phyloP scores from a whole-genome alignment of 139 green algal genomes.

The Bryopsis sp. region DNA sequence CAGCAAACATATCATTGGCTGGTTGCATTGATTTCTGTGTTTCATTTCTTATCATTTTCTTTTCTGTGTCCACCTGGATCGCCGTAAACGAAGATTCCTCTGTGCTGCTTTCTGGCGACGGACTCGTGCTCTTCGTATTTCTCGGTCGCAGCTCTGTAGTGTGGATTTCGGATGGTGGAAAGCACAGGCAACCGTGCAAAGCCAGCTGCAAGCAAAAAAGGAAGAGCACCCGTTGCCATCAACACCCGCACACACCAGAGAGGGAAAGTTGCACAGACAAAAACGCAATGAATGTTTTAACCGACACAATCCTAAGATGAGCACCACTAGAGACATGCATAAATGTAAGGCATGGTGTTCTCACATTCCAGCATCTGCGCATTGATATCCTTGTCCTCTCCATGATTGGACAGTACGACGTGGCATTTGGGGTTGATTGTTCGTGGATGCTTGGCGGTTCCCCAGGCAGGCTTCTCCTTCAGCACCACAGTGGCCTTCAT shows the following conservation, averaged over 20 bases:
- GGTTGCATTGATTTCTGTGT: too few relatives aligned
- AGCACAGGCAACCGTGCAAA: constrained; percentile 10
- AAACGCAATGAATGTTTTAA: too few relatives aligned
- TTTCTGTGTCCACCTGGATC: constrained; percentile 18
- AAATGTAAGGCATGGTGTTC: too few relatives aligned
- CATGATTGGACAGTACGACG: background rate
- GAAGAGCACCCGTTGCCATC: too few relatives aligned
- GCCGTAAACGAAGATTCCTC: constrained; percentile 10
- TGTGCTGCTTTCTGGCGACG: constrained; percentile 12
- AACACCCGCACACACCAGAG: too few relatives aligned
- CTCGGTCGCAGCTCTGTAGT: background rate
- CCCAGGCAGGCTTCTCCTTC: background rate
- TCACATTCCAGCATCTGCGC: too few relatives aligned
- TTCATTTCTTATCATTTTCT: too few relatives aligned
- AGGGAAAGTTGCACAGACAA: too few relatives aligned
- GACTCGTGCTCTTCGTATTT: background rate
- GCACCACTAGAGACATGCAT: too few relatives aligned
- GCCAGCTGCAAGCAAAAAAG: constrained; percentile 14
- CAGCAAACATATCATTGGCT: too few relatives aligned
- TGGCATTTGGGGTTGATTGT: background rate
- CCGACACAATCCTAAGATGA: too few relatives aligned
- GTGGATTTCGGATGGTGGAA: background rate
- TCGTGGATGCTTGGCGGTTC: background rate
- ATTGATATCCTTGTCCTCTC: constrained; percentile 4
- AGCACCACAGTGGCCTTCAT: background rate